Conservation (phyloP, 139 green algal species). For the Chlorella ohadii region DNA sequence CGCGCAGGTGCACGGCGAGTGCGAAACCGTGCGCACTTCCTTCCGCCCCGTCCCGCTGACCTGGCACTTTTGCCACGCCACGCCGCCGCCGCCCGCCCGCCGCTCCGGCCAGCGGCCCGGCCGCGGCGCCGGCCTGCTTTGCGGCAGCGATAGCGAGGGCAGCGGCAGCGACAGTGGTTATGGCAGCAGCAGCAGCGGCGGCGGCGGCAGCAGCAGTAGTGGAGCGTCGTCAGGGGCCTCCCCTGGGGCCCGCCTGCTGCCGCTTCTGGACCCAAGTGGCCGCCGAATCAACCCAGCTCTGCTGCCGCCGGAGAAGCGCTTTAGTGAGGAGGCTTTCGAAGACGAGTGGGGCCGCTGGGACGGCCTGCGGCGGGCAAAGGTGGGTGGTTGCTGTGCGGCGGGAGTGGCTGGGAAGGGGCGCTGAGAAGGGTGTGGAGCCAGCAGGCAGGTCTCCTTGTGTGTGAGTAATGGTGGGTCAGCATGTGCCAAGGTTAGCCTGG, state of each 20-base stretch:
- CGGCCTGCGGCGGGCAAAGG: constrained; percentile 6
- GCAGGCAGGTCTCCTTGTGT: no score
- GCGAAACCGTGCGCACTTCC: constrained; percentile 79
- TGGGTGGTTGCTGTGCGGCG: neutral
- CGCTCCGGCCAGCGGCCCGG: neutral
- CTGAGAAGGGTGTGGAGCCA: no score
- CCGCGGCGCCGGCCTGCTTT: no score
- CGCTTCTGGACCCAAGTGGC: constrained; percentile 51
- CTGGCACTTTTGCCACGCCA: constrained; percentile 86
- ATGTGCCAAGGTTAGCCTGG: no score
- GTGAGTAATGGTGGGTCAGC: no score
- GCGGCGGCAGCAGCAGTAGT: neutral
- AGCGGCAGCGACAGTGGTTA: neutral
- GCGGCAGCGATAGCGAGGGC: neutral
- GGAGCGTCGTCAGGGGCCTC: neutral
- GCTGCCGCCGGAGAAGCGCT: constrained; percentile 30
- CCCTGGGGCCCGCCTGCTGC: constrained; percentile 44
- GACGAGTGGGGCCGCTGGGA: constrained; percentile 41
- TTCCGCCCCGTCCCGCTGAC: constrained; percentile 92
- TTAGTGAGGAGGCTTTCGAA: neutral
- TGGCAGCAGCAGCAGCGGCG: neutral
- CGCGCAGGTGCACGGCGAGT: constrained; percentile 73
- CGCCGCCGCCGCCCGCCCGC: constrained; percentile 1
- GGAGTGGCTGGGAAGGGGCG: no score
- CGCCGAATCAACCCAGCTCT: constrained; percentile 60